Base-by-base conservation (phyloP, 192 early-diverging fungal species). In the Borealophlyctis nickersoniae region DNA sequence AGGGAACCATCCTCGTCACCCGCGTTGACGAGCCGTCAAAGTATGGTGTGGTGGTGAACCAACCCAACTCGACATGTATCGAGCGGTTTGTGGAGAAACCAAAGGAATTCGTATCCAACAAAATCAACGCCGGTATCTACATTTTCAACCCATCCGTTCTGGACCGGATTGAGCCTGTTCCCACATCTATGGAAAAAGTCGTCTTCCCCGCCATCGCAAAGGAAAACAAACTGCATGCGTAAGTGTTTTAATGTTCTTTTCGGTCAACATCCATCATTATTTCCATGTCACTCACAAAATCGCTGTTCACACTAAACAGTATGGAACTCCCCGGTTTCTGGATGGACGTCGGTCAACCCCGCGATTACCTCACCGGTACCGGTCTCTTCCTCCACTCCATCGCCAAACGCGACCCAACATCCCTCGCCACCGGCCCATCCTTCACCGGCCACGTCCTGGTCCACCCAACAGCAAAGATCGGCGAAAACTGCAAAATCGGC, bases 291-390 rank as follows among this genome's bases (percentile, higher is more conserved):
- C n/a, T n/a, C n/a, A n/a, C n/a, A n/a, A n/a, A n/a, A n/a, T n/a
- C n/a, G n/a, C n/a, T n/a, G n/a, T n/a, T n/a, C n/a, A n/a, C n/a
- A n/a, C n/a, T n/a, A n/a, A n/a, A n/a, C n/a, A n/a, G n/a, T 24
- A 95, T 95, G 71, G 92, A 93, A 33, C 84, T 99, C 52, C 89
- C 92, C 45, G 94, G 94, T 65, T 98, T 91, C 86, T 99, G 97
- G 97, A 94, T 94, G 88, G 97, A 99, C 73, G 95, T 99, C 61
- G 97, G 97, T 35, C 97, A 99, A 75, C 97, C 97, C 56, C 96
- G 95, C 76, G 97, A 99, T 75, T 99, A 89, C 74, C 81, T 99
- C 70, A 93, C 88, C 2, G 97, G 97, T 26, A 93, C 92, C 26
- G 92, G 91, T 57, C 81, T 99, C 52, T 98, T 96, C 75, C 86